Evolutionary conservation across 768 basidiomycete genomes (phyloP).

Genomic region (Auriscalpium vulgare): DNA sequence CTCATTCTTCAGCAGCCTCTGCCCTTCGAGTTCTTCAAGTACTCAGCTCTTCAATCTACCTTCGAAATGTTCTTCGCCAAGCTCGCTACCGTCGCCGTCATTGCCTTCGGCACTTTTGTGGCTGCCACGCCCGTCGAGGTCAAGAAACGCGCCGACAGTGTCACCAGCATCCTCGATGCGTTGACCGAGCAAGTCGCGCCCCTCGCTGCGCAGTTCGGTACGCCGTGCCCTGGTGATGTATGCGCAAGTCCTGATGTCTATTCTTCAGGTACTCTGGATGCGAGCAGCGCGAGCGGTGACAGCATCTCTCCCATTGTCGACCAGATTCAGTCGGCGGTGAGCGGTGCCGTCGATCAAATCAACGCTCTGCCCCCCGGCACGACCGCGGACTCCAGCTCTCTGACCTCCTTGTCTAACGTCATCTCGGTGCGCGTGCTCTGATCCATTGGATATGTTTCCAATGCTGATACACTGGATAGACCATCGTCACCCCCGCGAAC

Average conservation of each 20-base stretch:
- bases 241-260: background rate
- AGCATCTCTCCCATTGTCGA: background rate
- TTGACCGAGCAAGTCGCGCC: background rate
- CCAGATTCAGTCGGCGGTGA: background rate
- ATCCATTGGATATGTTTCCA: background rate
- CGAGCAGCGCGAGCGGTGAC: background rate
- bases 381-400: background rate
- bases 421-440: background rate
- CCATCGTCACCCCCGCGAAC: background rate
- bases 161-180: background rate
- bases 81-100: constrained; percentile 2
- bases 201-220: background rate
- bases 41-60: background rate
- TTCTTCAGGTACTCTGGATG: background rate
- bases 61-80: background rate
- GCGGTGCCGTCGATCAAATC: background rate
- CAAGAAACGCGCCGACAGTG: background rate
- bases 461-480: background rate
- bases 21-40: background rate
- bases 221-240: background rate
- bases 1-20: background rate
- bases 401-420: background rate
- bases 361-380: background rate
- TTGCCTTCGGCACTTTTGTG: constrained; percentile 2
- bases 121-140: background rate